Evolutionary conservation across 306 rosid species (phyloP).

Genomic region (Malus domestica): DNA sequence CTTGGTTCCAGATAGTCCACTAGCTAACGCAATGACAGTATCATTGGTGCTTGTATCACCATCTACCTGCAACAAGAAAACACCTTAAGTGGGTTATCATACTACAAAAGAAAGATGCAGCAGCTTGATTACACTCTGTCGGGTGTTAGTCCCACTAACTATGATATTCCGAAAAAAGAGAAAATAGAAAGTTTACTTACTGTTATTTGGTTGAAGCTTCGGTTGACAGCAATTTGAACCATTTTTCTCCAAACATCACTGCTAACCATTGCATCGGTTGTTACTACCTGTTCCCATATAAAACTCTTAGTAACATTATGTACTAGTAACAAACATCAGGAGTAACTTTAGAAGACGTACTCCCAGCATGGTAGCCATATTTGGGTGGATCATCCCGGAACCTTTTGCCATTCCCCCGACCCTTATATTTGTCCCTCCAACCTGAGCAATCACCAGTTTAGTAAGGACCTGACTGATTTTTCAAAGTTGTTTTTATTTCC

Average conservation of each 20-base stretch:
- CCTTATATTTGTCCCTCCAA: slow-evolving; percentile 61
- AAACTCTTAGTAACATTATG: not conserved
- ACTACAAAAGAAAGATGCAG: not conserved
- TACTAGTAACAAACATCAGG: not conserved
- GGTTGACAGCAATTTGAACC: slow-evolving; percentile 75
- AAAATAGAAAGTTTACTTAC: slow-evolving; percentile 27
- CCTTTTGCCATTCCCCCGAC: slow-evolving; percentile 98
- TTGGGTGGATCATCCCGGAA: slow-evolving; percentile 99
- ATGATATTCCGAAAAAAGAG: not conserved
- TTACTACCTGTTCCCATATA: slow-evolving; percentile 51
- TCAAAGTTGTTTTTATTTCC: not conserved
- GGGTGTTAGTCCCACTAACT: not conserved
- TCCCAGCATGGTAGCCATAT: slow-evolving; percentile 98
- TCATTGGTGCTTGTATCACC: slow-evolving; percentile 98
- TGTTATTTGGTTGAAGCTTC: slow-evolving; percentile 96
- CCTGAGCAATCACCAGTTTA: slow-evolving; percentile 33
- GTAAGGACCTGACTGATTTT: slow-evolving; percentile 1
- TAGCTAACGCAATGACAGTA: slow-evolving; percentile 85
- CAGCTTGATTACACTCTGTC: not conserved
- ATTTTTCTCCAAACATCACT: slow-evolving; percentile 80
- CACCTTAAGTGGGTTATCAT: slow-evolving; percentile 8
- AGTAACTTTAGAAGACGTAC: slow-evolving; percentile 36
- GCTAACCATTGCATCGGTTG: slow-evolving; percentile 81
- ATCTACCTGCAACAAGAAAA: slow-evolving; percentile 55
- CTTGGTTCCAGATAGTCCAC: slow-evolving; percentile 69